Evolutionary conservation across 2,329 filamentous ascomycete genomes (phyloP).

Genomic region (Claviceps capensis): DNA sequence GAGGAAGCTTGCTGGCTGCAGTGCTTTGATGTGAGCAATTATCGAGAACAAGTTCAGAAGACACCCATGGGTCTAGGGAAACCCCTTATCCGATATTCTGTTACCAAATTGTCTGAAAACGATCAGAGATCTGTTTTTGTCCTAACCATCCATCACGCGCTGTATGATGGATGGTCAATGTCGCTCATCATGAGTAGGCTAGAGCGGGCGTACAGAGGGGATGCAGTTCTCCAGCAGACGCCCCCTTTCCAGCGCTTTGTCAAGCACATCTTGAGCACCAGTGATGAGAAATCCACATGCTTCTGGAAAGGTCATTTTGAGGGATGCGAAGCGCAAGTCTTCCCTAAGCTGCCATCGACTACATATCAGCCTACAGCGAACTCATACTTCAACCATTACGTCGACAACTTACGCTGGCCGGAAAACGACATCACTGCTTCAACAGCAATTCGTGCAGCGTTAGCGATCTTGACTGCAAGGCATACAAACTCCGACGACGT

Average conservation of each 20-base stretch:
- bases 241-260: slow-evolving; percentile 26
- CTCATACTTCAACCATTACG: background rate
- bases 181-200: slow-evolving; percentile 26
- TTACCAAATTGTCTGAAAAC: background rate
- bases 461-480: slow-evolving; percentile 20
- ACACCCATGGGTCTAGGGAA: slow-evolving; percentile 13
- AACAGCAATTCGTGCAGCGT: slow-evolving; percentile 14
- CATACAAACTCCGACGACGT: slow-evolving; percentile 22
- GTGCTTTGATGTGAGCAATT: slow-evolving; percentile 18
- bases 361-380: slow-evolving; percentile 1
- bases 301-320: slow-evolving; percentile 23
- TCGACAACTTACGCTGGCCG: slow-evolving; percentile 4
- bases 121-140: slow-evolving; percentile 11
- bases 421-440: slow-evolving; percentile 9
- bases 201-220: slow-evolving; percentile 21
- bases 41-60: slow-evolving; percentile 18
- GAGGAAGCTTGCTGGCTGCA: slow-evolving; percentile 18
- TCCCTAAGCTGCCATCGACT: background rate
- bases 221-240: slow-evolving; percentile 12
- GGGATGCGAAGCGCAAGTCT: background rate
- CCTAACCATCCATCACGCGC: slow-evolving; percentile 31
- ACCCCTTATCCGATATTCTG: slow-evolving; percentile 7
- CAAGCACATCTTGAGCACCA: slow-evolving; percentile 22
- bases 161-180: slow-evolving; percentile 39
- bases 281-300: slow-evolving; percentile 19